phyloP scores from a whole-genome alignment of 495 filamentous ascomycete genomes.

The Xylaria intraflava region DNA sequence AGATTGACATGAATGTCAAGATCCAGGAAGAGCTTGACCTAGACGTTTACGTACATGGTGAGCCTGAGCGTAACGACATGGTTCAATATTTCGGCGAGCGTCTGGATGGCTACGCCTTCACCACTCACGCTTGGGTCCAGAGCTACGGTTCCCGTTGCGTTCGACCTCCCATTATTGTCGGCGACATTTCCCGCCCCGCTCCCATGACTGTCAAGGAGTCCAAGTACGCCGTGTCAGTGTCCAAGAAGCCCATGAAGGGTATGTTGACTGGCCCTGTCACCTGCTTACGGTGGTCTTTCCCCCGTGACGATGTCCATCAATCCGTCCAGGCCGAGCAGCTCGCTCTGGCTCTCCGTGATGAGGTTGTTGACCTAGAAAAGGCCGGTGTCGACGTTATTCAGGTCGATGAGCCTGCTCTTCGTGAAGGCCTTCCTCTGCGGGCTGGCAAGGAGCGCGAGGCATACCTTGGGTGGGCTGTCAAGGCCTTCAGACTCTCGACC shows the following conservation, averaged over 20 bases:
- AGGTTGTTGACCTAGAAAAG: constrained; percentile 93
- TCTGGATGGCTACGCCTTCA: constrained; percentile 95
- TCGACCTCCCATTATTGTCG: constrained; percentile 94
- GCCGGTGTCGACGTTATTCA: constrained; percentile 97
- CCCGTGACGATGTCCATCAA: constrained; percentile 98
- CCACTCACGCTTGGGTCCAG: constrained; percentile 98
- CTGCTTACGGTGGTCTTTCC: constrained; percentile 98
- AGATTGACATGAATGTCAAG: constrained; percentile 86
- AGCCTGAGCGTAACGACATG: constrained; percentile 99
- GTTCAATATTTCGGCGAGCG: constrained; percentile 99
- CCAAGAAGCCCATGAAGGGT: constrained; percentile 99
- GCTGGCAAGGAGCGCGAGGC: constrained; percentile 83
- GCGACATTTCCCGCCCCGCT: constrained; percentile 90
- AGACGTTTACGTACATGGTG: constrained; percentile 95
- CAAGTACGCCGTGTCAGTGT: constrained; percentile 92
- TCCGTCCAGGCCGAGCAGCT: constrained; percentile 98
- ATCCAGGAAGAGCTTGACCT: constrained; percentile 97
- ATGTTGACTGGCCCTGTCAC: constrained; percentile 99
- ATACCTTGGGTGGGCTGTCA: constrained; percentile 94
- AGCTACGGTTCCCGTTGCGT: constrained; percentile 97
- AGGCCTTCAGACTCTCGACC: constrained; percentile 91
- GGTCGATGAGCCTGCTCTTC: constrained; percentile 97
- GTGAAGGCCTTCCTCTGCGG: constrained; percentile 97
- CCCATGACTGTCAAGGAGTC: constrained; percentile 99
- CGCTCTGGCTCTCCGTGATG: constrained; percentile 93